These are phyloP conservation scores for Beauveria sp. DNA, from an alignment of 2,329 filamentous ascomycete species.

Conservation along the genomic window DNA sequence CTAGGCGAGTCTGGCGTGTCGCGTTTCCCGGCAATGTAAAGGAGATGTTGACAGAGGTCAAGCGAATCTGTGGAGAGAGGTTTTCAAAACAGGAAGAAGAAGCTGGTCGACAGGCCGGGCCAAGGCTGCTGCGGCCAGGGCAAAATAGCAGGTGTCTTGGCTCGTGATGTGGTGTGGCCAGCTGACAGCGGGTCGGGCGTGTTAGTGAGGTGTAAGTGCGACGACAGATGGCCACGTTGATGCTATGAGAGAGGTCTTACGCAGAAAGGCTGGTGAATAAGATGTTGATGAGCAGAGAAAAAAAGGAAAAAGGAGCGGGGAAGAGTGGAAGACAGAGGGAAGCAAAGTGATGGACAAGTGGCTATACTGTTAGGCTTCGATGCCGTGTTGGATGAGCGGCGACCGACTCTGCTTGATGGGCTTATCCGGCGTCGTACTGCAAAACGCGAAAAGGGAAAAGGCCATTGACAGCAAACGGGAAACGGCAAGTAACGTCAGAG, in stretches of 20 bases:
- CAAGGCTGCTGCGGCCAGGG: neutral
- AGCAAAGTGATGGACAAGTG: neutral
- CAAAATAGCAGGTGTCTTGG: neutral
- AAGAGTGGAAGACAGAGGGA: neutral
- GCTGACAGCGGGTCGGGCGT: constrained; percentile 2
- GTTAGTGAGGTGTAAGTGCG: neutral
- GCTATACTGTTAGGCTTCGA: neutral
- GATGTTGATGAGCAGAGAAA: neutral
- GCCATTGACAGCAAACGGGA: too few relatives aligned
- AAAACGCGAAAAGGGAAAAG: too few relatives aligned
- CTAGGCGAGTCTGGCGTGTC: neutral
- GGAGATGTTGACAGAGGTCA: too few relatives aligned
- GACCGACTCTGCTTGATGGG: neutral
- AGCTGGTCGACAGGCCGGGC: neutral
- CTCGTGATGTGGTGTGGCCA: constrained; percentile 6
- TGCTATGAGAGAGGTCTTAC: neutral
- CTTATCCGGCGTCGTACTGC: too few relatives aligned
- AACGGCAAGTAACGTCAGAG: constrained; percentile 1
- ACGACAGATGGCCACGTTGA: neutral
- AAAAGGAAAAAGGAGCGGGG: neutral
- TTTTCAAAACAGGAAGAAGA: neutral
- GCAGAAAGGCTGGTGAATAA: neutral
- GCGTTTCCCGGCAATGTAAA: neutral
- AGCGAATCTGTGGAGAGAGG: too few relatives aligned
- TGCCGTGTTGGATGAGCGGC: neutral